Conservation (phyloP, 2,329 filamentous ascomycete genomes). For the Nakataea oryzae region DNA sequence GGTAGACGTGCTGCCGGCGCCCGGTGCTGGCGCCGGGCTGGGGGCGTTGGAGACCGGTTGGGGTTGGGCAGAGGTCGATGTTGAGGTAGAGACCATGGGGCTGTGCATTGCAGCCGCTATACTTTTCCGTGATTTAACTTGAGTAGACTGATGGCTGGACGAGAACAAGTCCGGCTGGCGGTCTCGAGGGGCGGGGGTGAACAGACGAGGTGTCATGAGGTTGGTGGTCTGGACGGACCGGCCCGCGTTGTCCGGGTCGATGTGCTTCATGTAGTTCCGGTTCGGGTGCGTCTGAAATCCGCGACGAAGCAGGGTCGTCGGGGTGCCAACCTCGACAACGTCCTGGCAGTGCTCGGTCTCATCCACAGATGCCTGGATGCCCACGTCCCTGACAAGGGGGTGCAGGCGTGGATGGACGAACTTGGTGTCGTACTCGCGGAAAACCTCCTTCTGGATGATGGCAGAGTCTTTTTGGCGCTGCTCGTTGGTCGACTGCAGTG, state of each 20-base stretch:
- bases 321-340: conserved; percentile 38
- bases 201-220: conserved; percentile 28
- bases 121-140: conserved; percentile 10
- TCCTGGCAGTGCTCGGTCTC: conserved; percentile 32
- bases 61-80: conserved; percentile 11
- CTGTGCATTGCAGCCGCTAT: conserved; percentile 6
- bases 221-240: conserved; percentile 21
- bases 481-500: conserved; percentile 63
- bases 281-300: conserved; percentile 77
- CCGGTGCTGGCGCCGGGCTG: conserved; percentile 9
- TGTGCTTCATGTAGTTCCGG: conserved; percentile 63
- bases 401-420: conserved; percentile 88
- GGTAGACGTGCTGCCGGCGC: conserved; percentile 11
- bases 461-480: conserved; percentile 79
- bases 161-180: conserved; percentile 23
- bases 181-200: conserved; percentile 25
- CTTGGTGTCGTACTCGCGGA: conserved; percentile 93
- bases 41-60: conserved; percentile 7
- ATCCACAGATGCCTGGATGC: conserved; percentile 58
- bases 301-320: conserved; percentile 56
- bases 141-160: conserved; percentile 4
- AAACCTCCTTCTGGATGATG: conserved; percentile 81
- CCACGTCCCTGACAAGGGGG: conserved; percentile 65
- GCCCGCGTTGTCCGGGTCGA: conserved; percentile 51
- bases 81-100: conserved; percentile 1